A percentile compares a stretch with the other conserved stretches of the same genome.
phyloP scores from a whole-genome alignment of 768 basidiomycete species.

The Pseudohyphozyma bogoriensis region DNA sequence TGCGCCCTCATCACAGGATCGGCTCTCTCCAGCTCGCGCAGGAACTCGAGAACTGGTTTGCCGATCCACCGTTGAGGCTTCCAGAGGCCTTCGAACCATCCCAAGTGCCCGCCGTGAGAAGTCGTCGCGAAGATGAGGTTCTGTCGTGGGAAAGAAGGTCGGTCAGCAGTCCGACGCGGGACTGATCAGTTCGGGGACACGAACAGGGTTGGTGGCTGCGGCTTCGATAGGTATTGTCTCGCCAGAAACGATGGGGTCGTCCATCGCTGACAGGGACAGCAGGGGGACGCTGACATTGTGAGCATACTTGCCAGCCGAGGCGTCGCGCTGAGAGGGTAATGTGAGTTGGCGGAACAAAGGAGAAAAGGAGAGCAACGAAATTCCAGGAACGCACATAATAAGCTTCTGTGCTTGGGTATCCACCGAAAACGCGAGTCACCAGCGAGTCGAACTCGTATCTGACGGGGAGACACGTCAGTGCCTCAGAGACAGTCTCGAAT shows the following conservation, averaged over 20 bases:
- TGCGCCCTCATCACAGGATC: neutral
- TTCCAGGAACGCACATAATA: neutral
- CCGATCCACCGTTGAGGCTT: slow-evolving; percentile 50
- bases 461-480: neutral
- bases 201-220: slow-evolving; percentile 25
- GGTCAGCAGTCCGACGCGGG: too few relatives aligned
- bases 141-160: too few relatives aligned
- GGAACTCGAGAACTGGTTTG: slow-evolving; percentile 63
- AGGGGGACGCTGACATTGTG: slow-evolving; percentile 58
- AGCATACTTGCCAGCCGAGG: slow-evolving; percentile 54
- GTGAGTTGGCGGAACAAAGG: slow-evolving; percentile 46
- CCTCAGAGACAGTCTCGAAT: too few relatives aligned
- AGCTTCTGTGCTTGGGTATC: too few relatives aligned
- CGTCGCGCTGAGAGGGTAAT: slow-evolving; percentile 46
- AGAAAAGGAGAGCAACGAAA: slow-evolving; percentile 1
- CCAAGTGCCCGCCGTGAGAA: slow-evolving; percentile 60
- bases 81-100: slow-evolving; percentile 51
- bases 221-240: slow-evolving; percentile 37
- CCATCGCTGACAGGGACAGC: slow-evolving; percentile 61
- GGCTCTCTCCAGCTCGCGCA: slow-evolving; percentile 49
- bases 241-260: slow-evolving; percentile 65
- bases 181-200: too few relatives aligned
- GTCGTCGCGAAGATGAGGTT: slow-evolving; percentile 56
- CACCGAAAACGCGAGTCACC: slow-evolving; percentile 45
- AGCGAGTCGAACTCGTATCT: slow-evolving; percentile 45